Evolutionary conservation across 352 stramenopile species (phyloP).

Genomic region (Globisporangium acanthophoron): DNA sequence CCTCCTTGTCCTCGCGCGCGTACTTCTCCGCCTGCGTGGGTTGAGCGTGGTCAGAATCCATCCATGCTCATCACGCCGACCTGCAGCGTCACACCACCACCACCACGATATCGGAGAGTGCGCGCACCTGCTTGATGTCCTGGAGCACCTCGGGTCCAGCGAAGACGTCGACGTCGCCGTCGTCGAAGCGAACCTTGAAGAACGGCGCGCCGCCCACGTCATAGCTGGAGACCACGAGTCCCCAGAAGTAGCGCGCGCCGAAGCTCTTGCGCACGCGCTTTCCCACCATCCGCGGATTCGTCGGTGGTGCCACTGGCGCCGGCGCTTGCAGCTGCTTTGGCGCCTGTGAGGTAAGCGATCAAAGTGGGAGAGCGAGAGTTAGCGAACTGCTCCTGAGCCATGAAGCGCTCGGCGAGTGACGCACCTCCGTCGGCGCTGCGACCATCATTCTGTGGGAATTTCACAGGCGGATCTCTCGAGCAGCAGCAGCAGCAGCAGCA

Average conservation of each 20-base stretch:
- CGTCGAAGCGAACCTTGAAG: conserved; percentile 81
- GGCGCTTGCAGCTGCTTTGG: background rate
- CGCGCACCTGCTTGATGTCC: conserved; percentile 27
- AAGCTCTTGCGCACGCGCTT: conserved; percentile 67
- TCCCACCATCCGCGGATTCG: conserved; percentile 16
- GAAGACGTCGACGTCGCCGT: conserved; percentile 77
- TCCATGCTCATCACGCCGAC: no score
- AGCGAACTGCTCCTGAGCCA: no score
- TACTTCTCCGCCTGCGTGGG: conserved; percentile 17
- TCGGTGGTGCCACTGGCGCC: background rate
- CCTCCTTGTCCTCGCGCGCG: conserved; percentile 19
- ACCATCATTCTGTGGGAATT: background rate
- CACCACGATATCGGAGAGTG: background rate
- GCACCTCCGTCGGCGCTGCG: background rate
- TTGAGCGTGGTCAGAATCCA: background rate
- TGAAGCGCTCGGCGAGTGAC: no score
- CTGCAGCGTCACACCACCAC: background rate
- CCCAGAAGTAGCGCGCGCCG: conserved; percentile 56
- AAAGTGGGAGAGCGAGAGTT: no score
- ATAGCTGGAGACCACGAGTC: conserved; percentile 52
- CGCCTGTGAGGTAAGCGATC: background rate
- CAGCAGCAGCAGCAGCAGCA: no score
- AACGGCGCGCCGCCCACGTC: conserved; percentile 41
- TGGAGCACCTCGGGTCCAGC: conserved; percentile 40
- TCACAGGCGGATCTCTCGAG: background rate